Evolutionary conservation across 306 rosid genomes (phyloP), one percentile per base, ranked within the genome.

Genomic region (Castanea mollissima): DNA sequence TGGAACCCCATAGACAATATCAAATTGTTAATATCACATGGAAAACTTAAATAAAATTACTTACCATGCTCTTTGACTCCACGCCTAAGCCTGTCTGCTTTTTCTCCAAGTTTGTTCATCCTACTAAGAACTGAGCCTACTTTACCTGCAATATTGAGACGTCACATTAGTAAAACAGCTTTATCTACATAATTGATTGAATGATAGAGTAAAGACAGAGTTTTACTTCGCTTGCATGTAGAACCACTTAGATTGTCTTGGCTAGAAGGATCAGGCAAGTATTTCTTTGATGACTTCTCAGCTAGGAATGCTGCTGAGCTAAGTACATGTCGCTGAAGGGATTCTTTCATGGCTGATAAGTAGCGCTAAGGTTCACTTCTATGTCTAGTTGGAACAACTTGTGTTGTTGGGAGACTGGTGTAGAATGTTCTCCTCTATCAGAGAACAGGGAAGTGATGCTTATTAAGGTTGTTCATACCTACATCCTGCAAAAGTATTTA

Each of bases 61-160:
- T 19, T 80, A 82, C 90, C 85, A 76, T 89, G 91, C 57, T 83
- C 89, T 72, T 85, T 73, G 71, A 89, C 62, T 15, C 85, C 86
- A 49, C 64, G 82, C 14, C 83, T 84, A 55, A 88, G 81, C 52
- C 80, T 78, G 35, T 73, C 76, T 0, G 78, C 74, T 23, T 78
- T 87, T 76, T 55, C 76, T 11, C 87, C 85, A 14, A 84, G 73
- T 52, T 78, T 81, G 84, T 84, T 85, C 75, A 76, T 51, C 68
- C 81, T 72, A 55, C 67, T 78, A 12, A 83, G 60, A 64, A 71
- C 82, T 31, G 84, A 81, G 32, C 77, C 82, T 58, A 44, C 73
- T 59, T 77, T 73, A 73, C 81, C 89, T 88, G 86, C 21, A 60
- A 81, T 59, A 13, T 21, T n/a, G 35, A 74, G 49, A 71, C 21